Percentiles rank a stretch among this genome's conserved stretches.
Evolutionary conservation across 495 filamentous ascomycete species (phyloP).

Genomic region (Penicillium coprophilum): DNA sequence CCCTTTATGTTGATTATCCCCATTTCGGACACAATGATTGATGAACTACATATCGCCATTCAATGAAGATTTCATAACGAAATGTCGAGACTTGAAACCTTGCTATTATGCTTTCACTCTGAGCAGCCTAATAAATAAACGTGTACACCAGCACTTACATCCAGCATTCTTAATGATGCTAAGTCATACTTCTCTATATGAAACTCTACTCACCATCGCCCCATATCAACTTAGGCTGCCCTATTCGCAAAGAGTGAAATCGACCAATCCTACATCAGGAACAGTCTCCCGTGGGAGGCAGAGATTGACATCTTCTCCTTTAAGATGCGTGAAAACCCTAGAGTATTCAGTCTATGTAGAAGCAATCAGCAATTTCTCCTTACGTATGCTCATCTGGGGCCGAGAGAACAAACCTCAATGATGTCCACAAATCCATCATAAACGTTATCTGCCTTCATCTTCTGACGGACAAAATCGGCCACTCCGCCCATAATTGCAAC

Average conservation of each 20-base stretch:
- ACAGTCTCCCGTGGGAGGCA: constrained; percentile 30
- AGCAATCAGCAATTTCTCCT: not conserved
- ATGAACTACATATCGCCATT: constrained; percentile 16
- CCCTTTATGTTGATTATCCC: constrained; percentile 16
- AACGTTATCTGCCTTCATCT: constrained; percentile 35
- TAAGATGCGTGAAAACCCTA: constrained; percentile 28
- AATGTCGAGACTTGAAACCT: not conserved
- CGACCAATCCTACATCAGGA: constrained; percentile 24
- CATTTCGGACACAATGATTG: constrained; percentile 29
- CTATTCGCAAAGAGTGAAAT: constrained; percentile 29
- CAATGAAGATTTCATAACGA: not conserved
- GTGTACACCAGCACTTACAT: not conserved
- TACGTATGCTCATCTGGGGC: too few species aligned
- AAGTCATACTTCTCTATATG: too few species aligned
- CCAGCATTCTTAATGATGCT: not conserved
- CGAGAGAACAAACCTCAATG: constrained; percentile 1
- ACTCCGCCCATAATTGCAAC: constrained; percentile 34
- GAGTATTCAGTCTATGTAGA: constrained; percentile 27
- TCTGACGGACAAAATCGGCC: constrained; percentile 24
- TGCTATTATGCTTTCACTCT: not conserved
- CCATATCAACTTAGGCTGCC: not conserved
- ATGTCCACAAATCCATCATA: constrained; percentile 22
- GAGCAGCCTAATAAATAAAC: not conserved
- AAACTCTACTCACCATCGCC: too few species aligned
- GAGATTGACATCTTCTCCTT: constrained; percentile 32